A percentile compares a stretch with the other conserved stretches of the same genome.
Evolutionary conservation across 768 basidiomycete species (phyloP).

Genomic region (Clitopilus hobsonii): DNA sequence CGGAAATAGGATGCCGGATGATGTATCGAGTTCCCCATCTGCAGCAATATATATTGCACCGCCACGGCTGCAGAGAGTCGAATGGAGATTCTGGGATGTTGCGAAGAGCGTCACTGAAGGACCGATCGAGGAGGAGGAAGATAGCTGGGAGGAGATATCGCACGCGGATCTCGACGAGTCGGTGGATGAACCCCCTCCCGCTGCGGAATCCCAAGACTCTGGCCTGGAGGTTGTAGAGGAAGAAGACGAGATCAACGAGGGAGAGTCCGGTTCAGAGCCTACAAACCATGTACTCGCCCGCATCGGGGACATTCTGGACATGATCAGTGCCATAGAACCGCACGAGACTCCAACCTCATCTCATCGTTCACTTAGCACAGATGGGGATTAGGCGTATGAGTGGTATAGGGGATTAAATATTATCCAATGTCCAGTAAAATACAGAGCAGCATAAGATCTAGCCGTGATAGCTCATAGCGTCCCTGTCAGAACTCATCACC

Average conservation of each 20-base stretch:
- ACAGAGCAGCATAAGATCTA: background rate
- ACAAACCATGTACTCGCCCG: too few relatives aligned
- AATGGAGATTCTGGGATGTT: conserved; percentile 23
- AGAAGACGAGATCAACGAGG: too few relatives aligned
- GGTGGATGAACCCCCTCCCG: background rate
- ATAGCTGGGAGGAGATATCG: background rate
- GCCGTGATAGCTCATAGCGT: conserved; percentile 15
- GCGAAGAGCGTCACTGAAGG: background rate
- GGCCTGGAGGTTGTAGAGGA: background rate
- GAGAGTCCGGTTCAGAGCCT: too few relatives aligned
- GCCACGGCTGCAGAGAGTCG: conserved; percentile 22
- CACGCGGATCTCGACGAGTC: background rate
- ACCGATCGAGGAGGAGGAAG: background rate
- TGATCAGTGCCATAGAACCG: too few relatives aligned
- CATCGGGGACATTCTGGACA: too few relatives aligned
- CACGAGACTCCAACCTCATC: too few relatives aligned
- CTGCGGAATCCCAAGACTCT: background rate
- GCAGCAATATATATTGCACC: conserved; percentile 17
- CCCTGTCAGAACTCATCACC: conserved; percentile 22
- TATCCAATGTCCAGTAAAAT: background rate
- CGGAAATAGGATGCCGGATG: conserved; percentile 8
- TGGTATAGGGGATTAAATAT: too few relatives aligned
- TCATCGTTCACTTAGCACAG: too few relatives aligned
- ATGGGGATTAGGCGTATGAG: too few relatives aligned
- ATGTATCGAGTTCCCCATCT: conserved; percentile 2